Evolutionary conservation across 805 yeast genomes (phyloP), one percentile per base, ranked within the genome.

Genomic region (Wickerhamomyces queroliae): DNA sequence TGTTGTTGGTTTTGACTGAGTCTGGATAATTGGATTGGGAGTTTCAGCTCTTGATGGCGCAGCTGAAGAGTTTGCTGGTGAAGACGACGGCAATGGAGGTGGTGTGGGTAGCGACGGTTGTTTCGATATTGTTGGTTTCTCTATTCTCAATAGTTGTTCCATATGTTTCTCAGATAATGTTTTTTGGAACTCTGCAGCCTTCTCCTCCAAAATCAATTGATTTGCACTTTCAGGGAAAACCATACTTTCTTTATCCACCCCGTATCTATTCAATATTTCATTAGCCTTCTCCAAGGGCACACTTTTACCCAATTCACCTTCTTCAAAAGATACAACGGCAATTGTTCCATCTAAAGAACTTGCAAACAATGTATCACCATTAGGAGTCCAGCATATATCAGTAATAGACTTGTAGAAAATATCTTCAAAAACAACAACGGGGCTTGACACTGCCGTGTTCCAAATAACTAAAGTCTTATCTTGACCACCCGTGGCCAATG

Each of bases 401-500:
- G 96, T 88, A 23, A 93, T 82, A 0, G 96, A 74, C 48, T 84
- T 87, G 28, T 70, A 67, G 3, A 83, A 74, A 13, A 91, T 72
- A 46, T 90, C 95, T 30, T 76, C 76, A 1, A 90, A 86, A 7
- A 89, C 86, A 11, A 85, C 72, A 36, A 93, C 60, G 1, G 99
- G 98, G 36, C 86, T 70, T 5, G 89, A 74, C 38, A 70, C 71
- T 2, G 75, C 62, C 0, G 96, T 91, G 52, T 80, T 80, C 99
- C 99, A 91, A 6, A 91, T 67, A 0, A 89, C 95, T 28, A 93
- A 61, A 1, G 89, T 75, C 52, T 86, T 80, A 61, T 91, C 99
- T 61, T 91, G 98, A 10, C 98, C 98, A 12, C 91, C 96, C 22
- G 96, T 84, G 2, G 97, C 96, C n/a, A 91, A 68, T 1, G 91